Conservation (phyloP, 2,329 filamentous ascomycete genomes). For the Fusarium sp. region DNA sequence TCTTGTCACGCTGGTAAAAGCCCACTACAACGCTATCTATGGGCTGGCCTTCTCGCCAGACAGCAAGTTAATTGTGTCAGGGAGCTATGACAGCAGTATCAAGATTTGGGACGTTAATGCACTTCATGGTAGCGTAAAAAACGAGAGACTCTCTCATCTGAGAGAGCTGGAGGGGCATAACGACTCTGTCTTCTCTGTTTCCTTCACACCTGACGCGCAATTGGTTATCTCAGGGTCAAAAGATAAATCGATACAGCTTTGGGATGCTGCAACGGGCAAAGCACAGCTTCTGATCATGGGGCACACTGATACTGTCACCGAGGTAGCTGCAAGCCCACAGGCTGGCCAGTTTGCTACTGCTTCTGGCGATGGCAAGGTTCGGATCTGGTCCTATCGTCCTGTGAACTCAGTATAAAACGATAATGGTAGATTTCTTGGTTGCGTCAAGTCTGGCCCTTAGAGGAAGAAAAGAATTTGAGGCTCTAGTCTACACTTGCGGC, state of each 20-base stretch:
- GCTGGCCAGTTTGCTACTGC: background rate
- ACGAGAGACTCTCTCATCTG: too few relatives aligned
- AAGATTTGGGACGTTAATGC: background rate
- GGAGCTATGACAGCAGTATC: background rate
- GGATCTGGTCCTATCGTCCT: background rate
- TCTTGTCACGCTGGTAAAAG: background rate
- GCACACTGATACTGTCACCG: background rate
- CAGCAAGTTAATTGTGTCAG: background rate
- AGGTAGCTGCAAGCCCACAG: background rate
- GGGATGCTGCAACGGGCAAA: background rate
- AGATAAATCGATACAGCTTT: background rate
- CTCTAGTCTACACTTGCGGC: too few relatives aligned
- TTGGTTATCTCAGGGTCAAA: background rate
- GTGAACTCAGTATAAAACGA: background rate
- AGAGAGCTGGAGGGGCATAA: background rate
- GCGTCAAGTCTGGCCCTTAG: too few relatives aligned
- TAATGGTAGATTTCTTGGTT: too few relatives aligned
- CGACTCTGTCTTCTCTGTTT: background rate
- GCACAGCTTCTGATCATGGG: background rate
- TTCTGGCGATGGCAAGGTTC: background rate
- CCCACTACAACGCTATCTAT: background rate
- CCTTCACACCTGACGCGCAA: background rate
- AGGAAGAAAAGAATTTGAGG: too few relatives aligned
- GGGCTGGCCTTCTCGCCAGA: background rate
- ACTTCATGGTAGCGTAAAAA: background rate